These are phyloP conservation scores for Plantago major DNA, from an alignment of 257 asterid species.

Conservation along the genomic window DNA sequence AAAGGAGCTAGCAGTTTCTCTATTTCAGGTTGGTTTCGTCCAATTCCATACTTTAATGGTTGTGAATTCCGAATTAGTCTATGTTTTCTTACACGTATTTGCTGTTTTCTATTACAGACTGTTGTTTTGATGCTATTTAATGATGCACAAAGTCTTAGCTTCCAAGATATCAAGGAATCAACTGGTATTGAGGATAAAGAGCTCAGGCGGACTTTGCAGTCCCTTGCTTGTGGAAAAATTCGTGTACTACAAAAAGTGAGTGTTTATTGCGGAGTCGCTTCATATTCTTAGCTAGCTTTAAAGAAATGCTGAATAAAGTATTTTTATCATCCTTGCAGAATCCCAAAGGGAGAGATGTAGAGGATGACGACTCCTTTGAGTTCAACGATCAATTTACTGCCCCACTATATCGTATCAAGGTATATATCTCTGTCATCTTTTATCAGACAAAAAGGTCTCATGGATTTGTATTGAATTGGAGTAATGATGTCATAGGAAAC, in stretches of 20 bases:
- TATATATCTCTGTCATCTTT: constrained; percentile 6
- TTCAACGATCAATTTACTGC: constrained; percentile 82
- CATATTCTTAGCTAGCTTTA: not conserved
- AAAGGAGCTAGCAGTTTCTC: constrained; percentile 97
- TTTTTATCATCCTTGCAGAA: constrained; percentile 29
- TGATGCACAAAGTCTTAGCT: constrained; percentile 78
- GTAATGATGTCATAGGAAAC: no score
- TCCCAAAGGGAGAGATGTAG: constrained; percentile 56
- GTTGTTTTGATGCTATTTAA: constrained; percentile 93
- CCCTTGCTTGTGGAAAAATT: constrained; percentile 95
- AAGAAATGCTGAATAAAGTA: constrained; percentile 5
- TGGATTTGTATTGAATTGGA: no score
- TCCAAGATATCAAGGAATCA: constrained; percentile 89
- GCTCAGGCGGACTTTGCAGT: constrained; percentile 83
- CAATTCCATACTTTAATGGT: not conserved
- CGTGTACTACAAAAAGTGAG: constrained; percentile 92
- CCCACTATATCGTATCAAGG: constrained; percentile 82
- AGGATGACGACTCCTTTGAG: constrained; percentile 63
- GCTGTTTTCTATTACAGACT: constrained; percentile 45
- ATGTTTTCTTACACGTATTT: not conserved
- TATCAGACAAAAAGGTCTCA: no score
- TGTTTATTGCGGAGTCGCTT: constrained; percentile 6
- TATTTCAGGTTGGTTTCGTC: constrained; percentile 72
- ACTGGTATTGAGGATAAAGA: constrained; percentile 91
- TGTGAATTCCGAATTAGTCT: not conserved